A percentile compares a stretch with the other conserved stretches of the same genome.
Conservation (phyloP, 768 basidiomycete genomes). For the Xerocomellus intermedius region DNA sequence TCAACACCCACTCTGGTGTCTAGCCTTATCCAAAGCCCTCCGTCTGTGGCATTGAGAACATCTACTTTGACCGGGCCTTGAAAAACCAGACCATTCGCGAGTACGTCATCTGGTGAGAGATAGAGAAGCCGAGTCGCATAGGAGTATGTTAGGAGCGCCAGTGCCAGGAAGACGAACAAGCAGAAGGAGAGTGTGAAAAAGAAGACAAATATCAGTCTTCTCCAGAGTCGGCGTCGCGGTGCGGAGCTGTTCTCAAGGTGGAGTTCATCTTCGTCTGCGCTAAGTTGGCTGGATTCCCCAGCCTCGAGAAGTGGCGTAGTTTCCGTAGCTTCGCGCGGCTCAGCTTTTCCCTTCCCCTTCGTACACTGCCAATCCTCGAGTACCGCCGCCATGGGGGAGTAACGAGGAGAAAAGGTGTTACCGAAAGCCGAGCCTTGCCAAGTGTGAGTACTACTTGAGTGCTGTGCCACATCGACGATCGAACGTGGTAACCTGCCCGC, state of each 20-base stretch:
- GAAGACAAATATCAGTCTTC: conserved; percentile 48
- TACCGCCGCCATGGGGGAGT: conserved; percentile 21
- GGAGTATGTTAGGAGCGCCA: conserved; percentile 60
- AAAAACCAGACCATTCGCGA: conserved; percentile 54
- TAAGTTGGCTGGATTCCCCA: conserved; percentile 20
- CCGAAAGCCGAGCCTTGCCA: background rate
- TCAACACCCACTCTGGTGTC: conserved; percentile 63
- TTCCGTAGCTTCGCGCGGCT: conserved; percentile 26
- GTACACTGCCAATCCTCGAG: conserved; percentile 12
- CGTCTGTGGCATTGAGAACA: conserved; percentile 61
- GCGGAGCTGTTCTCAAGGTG: conserved; percentile 21
- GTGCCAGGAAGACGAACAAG: conserved; percentile 41
- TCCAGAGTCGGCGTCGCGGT: conserved; percentile 31
- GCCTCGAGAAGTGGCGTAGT: conserved; percentile 30
- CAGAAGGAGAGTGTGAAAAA: conserved; percentile 53
- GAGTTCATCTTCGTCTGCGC: conserved; percentile 20
- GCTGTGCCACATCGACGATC: background rate
- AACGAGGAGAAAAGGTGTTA: background rate
- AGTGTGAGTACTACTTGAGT: background rate
- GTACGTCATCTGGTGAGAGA: conserved; percentile 55
- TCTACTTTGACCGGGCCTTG: conserved; percentile 61
- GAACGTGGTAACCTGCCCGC: conserved; percentile 15
- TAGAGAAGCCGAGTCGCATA: conserved; percentile 58
- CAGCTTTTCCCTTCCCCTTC: conserved; percentile 31
- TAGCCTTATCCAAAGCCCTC: conserved; percentile 58